phyloP scores from a whole-genome alignment of 2,329 filamentous ascomycete genomes.

The Colletotrichum gloeosporioides region DNA sequence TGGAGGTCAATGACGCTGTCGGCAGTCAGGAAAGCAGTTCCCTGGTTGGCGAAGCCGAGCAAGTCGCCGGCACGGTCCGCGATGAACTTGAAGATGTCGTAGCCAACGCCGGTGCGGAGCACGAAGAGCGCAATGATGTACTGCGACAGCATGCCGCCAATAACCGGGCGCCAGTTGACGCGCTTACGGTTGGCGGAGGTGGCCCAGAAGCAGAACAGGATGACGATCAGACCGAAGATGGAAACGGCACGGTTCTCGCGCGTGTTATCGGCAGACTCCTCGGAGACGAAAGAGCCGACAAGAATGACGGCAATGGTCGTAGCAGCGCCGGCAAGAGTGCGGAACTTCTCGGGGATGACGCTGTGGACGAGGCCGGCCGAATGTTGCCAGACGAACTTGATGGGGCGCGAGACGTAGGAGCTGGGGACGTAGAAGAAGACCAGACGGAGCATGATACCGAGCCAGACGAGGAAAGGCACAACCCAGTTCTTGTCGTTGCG shows the following conservation, averaged over 20 bases:
- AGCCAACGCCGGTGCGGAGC: constrained; percentile 79
- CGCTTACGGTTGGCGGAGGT: constrained; percentile 73
- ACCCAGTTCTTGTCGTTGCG: constrained; percentile 79
- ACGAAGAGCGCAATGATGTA: constrained; percentile 91
- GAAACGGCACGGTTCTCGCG: constrained; percentile 81
- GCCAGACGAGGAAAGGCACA: constrained; percentile 82
- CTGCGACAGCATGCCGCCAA: constrained; percentile 87
- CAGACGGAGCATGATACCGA: constrained; percentile 75
- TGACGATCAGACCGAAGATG: constrained; percentile 77
- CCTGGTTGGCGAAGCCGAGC: constrained; percentile 76
- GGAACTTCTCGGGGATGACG: constrained; percentile 70
- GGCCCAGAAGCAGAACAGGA: constrained; percentile 69
- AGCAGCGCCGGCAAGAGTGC: constrained; percentile 65
- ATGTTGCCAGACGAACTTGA: constrained; percentile 71
- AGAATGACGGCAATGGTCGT: constrained; percentile 75
- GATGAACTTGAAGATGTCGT: constrained; percentile 91
- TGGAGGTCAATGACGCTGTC: constrained; percentile 41
- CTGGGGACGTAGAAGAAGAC: constrained; percentile 77
- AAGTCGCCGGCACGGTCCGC: constrained; percentile 76
- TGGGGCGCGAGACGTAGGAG: constrained; percentile 68
- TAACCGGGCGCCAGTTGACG: constrained; percentile 79
- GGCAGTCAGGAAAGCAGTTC: constrained; percentile 74
- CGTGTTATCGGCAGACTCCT: constrained; percentile 77
- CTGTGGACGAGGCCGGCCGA: constrained; percentile 64
- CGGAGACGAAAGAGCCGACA: constrained; percentile 77